These are phyloP conservation scores for Trypanosoma rangeli DNA, from an alignment of 208 protist species.

Conservation along the genomic window DNA sequence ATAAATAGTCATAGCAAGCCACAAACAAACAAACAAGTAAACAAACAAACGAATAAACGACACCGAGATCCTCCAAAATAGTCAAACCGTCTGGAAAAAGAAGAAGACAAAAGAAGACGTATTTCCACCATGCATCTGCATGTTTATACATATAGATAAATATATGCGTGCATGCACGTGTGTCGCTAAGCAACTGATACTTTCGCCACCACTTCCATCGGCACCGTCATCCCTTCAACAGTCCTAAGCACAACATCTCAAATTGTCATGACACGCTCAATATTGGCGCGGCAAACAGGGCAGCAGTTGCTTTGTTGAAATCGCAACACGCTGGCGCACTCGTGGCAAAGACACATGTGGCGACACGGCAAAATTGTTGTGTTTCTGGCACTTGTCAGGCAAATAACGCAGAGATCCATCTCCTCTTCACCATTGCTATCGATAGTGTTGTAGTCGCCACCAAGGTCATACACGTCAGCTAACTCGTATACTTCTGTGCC, in stretches of 20 bases:
- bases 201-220: background rate
- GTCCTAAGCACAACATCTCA: conserved; percentile 13
- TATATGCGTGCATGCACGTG: background rate
- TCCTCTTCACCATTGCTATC: conserved; percentile 16
- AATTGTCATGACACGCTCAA: conserved; percentile 70
- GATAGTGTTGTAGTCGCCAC: background rate
- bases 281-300: conserved; percentile 84
- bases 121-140: background rate
- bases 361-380: conserved; percentile 92
- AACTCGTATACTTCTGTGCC: conserved; percentile 77
- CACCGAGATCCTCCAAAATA: no score
- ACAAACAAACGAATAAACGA: background rate
- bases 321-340: conserved; percentile 78
- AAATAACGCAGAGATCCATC: conserved; percentile 83
- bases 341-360: conserved; percentile 91
- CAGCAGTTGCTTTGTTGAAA: conserved; percentile 81
- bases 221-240: background rate
- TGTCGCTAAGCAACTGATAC: background rate
- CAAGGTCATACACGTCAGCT: conserved; percentile 78
- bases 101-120: conserved; percentile 11
- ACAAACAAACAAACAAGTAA: background rate
- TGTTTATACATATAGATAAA: background rate
- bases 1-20: background rate
- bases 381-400: conserved; percentile 77
- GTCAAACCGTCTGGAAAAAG: background rate